Conservation (phyloP, 148 eudicot species). For the Nepenthes gracilis region DNA sequence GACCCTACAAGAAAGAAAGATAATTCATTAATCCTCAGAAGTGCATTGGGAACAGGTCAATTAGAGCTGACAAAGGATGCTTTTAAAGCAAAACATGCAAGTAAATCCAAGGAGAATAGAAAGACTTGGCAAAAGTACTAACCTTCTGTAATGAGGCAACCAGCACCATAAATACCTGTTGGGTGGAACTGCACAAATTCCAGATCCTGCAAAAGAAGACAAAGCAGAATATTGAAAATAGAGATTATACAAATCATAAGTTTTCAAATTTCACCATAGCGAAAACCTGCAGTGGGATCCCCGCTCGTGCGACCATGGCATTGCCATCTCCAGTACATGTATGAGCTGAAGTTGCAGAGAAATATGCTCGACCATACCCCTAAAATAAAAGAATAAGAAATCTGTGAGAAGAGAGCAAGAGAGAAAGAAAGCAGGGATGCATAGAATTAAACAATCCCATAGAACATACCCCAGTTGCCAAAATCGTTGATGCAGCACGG, state of each 20-base stretch:
- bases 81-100: no score
- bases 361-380: slow-evolving; percentile 97
- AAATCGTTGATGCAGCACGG: slow-evolving; percentile 74
- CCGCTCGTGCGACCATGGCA: slow-evolving; percentile 99
- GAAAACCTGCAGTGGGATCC: slow-evolving; percentile 68
- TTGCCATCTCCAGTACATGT: slow-evolving; percentile 99
- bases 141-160: slow-evolving; percentile 97
- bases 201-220: slow-evolving; percentile 55
- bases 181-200: slow-evolving; percentile 99
- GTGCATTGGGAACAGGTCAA: not conserved
- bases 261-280: not conserved
- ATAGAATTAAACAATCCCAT: slow-evolving; percentile 1
- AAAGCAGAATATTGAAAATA: not conserved
- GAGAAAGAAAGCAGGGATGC: not conserved
- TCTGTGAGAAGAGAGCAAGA: not conserved
- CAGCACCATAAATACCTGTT: slow-evolving; percentile 97
- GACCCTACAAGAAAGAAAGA: slow-evolving; percentile 47
- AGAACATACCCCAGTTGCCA: slow-evolving; percentile 86
- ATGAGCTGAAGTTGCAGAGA: slow-evolving; percentile 97
- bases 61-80: not conserved
- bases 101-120: not conserved
- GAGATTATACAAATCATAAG: not conserved
- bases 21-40: slow-evolving; percentile 1
- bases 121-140: slow-evolving; percentile 3
- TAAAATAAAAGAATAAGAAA: slow-evolving; percentile 4